These are phyloP conservation scores for Neofusicoccum sp. DNA, from an alignment of 2,329 filamentous ascomycete species.

Conservation along the genomic window DNA sequence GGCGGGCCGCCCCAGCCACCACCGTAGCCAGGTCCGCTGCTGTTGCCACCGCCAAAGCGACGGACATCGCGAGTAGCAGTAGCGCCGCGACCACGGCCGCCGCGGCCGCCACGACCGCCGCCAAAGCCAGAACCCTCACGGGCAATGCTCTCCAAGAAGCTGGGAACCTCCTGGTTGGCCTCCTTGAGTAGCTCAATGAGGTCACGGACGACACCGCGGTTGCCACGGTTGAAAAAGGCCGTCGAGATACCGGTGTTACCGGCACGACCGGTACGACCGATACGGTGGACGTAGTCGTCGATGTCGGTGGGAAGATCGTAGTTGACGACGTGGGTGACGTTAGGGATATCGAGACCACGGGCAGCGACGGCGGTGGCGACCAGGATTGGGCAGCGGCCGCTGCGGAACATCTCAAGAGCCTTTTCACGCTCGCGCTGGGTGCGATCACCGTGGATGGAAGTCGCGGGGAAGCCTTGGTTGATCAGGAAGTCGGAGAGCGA, in stretches of 20 bases:
- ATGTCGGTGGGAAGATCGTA: slow-evolving; percentile 99
- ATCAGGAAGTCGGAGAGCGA: slow-evolving; percentile 97
- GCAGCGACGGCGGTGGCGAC: slow-evolving; percentile 97
- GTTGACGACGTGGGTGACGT: slow-evolving; percentile 97
- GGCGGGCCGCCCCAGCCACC: slow-evolving; percentile 45
- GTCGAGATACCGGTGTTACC: slow-evolving; percentile 98
- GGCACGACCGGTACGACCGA: slow-evolving; percentile 99
- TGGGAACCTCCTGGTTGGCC: slow-evolving; percentile 93
- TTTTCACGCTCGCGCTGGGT: slow-evolving; percentile 99
- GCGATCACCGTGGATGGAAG: slow-evolving; percentile 97
- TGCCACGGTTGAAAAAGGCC: slow-evolving; percentile 99
- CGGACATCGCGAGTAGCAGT: slow-evolving; percentile 85
- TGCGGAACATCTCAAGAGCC: slow-evolving; percentile 96
- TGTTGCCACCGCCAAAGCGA: slow-evolving; percentile 57
- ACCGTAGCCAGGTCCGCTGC: slow-evolving; percentile 56
- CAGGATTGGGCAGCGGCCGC: slow-evolving; percentile 90
- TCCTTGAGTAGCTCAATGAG: slow-evolving; percentile 98
- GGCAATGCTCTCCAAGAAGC: slow-evolving; percentile 95
- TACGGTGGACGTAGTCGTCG: slow-evolving; percentile 98
- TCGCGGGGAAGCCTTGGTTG: slow-evolving; percentile 97
- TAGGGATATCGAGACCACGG: slow-evolving; percentile 82
- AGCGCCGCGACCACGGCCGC: slow-evolving; percentile 67
- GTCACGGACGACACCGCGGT: slow-evolving; percentile 95
- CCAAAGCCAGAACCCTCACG: slow-evolving; percentile 86
- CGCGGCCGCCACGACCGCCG: slow-evolving; percentile 66